Evolutionary conservation across 176 grass and related monocot species (phyloP).

Genomic region (Bromus sterilis): DNA sequence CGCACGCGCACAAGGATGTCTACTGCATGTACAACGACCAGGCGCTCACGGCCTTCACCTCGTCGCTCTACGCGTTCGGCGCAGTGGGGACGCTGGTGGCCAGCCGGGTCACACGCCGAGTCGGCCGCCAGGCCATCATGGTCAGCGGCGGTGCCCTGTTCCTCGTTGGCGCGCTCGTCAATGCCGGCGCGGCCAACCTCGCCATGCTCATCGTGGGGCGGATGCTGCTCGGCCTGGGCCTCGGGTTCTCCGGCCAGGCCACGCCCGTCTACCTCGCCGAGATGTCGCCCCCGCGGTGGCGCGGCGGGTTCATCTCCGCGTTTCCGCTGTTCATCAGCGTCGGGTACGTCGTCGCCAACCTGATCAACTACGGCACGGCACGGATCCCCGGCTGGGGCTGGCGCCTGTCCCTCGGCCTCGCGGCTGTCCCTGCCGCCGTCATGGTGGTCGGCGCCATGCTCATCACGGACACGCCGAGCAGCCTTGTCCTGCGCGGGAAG

Average conservation of each 20-base stretch:
- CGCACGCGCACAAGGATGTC: slow-evolving; percentile 31
- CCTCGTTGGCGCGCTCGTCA: slow-evolving; percentile 47
- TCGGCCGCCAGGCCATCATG: slow-evolving; percentile 50
- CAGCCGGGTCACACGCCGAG: slow-evolving; percentile 32
- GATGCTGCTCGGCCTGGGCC: slow-evolving; percentile 57
- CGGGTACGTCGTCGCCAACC: slow-evolving; percentile 49
- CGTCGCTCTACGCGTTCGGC: slow-evolving; percentile 61
- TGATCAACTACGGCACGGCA: slow-evolving; percentile 89
- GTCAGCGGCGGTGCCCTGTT: slow-evolving; percentile 41
- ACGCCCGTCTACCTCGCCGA: slow-evolving; percentile 67
- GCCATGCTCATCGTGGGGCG: slow-evolving; percentile 72
- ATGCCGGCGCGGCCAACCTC: slow-evolving; percentile 49
- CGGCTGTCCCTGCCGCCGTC: slow-evolving; percentile 46
- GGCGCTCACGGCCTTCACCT: slow-evolving; percentile 61
- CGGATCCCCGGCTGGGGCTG: slow-evolving; percentile 65
- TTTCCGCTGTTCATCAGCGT: slow-evolving; percentile 69
- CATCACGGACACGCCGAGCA: slow-evolving; percentile 90
- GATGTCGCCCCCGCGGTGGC: slow-evolving; percentile 60
- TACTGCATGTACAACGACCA: slow-evolving; percentile 74
- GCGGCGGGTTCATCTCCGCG: slow-evolving; percentile 55
- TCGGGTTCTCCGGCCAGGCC: slow-evolving; percentile 59
- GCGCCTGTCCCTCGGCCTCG: slow-evolving; percentile 94
- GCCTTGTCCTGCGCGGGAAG: slow-evolving; percentile 72
- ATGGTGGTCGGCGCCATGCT: slow-evolving; percentile 45
- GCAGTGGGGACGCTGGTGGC: slow-evolving; percentile 46